Evolutionary conservation across 345 rosid genomes (phyloP).

Genomic region (Aethionema arabicum): DNA sequence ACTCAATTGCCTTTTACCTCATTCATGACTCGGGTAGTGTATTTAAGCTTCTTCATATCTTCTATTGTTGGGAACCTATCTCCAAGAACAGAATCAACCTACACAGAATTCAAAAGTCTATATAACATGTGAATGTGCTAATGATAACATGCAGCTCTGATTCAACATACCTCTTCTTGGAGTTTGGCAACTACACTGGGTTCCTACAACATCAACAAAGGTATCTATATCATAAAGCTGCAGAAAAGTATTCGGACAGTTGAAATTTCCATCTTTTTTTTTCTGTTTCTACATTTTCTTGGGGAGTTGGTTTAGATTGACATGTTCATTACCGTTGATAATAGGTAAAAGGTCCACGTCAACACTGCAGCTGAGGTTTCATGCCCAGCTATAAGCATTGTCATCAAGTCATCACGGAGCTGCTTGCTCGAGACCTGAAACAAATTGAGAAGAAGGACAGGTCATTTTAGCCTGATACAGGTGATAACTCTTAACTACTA

Average conservation of each 20-base stretch:
- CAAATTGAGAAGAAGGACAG: conserved; percentile 21
- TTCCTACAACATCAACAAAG: conserved; percentile 51
- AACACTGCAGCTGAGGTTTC: conserved; percentile 96
- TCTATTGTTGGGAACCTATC: conserved; percentile 78
- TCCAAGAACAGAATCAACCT: conserved; percentile 93
- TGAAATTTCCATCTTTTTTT: too few species aligned
- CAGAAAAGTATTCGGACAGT: neutral
- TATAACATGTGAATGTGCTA: conserved; percentile 7
- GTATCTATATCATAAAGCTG: neutral
- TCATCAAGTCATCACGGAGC: conserved; percentile 97
- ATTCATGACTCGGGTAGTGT: conserved; percentile 87
- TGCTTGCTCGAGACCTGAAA: conserved; percentile 91
- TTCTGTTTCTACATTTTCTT: neutral
- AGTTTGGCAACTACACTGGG: conserved; percentile 77
- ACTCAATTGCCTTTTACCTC: conserved; percentile 50
- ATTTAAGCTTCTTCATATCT: conserved; percentile 86
- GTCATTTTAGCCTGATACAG: conserved; percentile 15
- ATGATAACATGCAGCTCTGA: neutral
- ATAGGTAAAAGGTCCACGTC: conserved; percentile 94
- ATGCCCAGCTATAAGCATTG: conserved; percentile 98
- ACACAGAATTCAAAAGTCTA: conserved; percentile 13
- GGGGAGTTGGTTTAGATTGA: conserved; percentile 13
- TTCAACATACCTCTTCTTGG: conserved; percentile 69
- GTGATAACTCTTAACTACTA: conserved; percentile 10
- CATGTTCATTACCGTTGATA: conserved; percentile 55